phyloP scores from a whole-genome alignment of 345 rosid genomes.

The Brassica juncea region DNA sequence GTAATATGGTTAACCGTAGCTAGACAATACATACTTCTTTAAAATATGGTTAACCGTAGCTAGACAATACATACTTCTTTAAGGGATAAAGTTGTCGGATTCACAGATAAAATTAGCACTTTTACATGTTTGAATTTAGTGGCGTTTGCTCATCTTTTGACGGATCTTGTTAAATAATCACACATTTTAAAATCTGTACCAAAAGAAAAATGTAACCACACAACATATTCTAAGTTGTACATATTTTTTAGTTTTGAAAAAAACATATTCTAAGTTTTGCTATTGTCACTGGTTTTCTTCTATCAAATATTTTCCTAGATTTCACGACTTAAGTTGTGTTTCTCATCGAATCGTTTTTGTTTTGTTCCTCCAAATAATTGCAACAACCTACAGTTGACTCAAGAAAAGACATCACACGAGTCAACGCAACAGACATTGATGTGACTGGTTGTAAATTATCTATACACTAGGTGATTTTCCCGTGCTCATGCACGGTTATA shows the following conservation, averaged over 20 bases:
- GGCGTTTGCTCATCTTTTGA: not conserved
- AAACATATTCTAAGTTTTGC: not conserved
- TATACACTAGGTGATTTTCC: not conserved
- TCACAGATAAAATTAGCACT: not conserved
- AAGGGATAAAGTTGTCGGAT: not conserved
- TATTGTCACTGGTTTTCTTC: conserved; percentile 51
- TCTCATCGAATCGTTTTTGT: not conserved
- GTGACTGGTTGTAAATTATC: not conserved
- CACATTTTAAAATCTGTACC: too few species aligned
- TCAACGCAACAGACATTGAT: conserved; percentile 6
- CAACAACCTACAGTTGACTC: not conserved
- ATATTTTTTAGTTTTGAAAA: too few species aligned
- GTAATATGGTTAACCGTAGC: not conserved
- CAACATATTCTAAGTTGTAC: not conserved
- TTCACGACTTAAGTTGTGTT: not conserved
- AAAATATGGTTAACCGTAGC: not conserved
- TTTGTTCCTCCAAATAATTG: not conserved
- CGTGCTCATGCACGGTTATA: too few species aligned
- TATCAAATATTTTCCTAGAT: not conserved
- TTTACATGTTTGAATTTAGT: not conserved
- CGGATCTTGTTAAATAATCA: not conserved
- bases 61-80: not conserved
- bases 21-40: not conserved
- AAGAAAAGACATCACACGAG: not conserved
- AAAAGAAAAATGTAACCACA: not conserved